Evolutionary conservation across 2,329 filamentous ascomycete species (phyloP).

Genomic region (Ceratocystis alfenasii): DNA sequence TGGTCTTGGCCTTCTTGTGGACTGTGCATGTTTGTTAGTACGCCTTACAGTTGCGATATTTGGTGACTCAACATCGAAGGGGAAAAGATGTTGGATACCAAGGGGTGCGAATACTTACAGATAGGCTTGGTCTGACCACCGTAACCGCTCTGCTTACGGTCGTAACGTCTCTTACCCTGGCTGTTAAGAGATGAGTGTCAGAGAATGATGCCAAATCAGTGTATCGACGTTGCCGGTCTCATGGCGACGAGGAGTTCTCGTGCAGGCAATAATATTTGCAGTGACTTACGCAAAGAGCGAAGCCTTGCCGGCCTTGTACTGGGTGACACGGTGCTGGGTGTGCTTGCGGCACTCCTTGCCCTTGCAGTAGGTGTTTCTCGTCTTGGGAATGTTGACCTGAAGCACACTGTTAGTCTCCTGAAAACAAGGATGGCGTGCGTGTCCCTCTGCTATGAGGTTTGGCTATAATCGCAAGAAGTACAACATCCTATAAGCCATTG

Average conservation of each 20-base stretch:
- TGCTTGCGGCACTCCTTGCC: constrained; percentile 87
- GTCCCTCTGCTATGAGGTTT: constrained; percentile 21
- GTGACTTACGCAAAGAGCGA: constrained; percentile 60
- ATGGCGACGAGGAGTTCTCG: not conserved
- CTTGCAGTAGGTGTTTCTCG: constrained; percentile 95
- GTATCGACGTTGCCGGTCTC: not conserved
- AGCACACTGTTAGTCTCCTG: constrained; percentile 28
- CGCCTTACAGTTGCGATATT: not conserved
- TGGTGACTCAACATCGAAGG: not conserved
- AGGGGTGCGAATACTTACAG: constrained; percentile 33
- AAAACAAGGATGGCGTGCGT: constrained; percentile 27
- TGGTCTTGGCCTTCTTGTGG: constrained; percentile 99
- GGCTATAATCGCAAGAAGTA: not conserved
- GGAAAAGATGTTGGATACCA: not conserved
- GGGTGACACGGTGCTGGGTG: constrained; percentile 84
- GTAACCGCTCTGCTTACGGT: constrained; percentile 98
- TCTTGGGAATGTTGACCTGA: constrained; percentile 97
- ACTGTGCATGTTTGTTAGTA: constrained; percentile 31
- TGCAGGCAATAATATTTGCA: not conserved
- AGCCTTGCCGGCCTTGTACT: constrained; percentile 96
- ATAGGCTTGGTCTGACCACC: constrained; percentile 99
- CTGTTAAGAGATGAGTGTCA: constrained; percentile 19
- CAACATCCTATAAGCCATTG: not conserved
- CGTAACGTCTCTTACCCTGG: constrained; percentile 99
- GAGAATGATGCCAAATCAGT: not conserved